Conservation (phyloP, 2,329 filamentous ascomycete genomes). For the Monosporascus sp. region DNA sequence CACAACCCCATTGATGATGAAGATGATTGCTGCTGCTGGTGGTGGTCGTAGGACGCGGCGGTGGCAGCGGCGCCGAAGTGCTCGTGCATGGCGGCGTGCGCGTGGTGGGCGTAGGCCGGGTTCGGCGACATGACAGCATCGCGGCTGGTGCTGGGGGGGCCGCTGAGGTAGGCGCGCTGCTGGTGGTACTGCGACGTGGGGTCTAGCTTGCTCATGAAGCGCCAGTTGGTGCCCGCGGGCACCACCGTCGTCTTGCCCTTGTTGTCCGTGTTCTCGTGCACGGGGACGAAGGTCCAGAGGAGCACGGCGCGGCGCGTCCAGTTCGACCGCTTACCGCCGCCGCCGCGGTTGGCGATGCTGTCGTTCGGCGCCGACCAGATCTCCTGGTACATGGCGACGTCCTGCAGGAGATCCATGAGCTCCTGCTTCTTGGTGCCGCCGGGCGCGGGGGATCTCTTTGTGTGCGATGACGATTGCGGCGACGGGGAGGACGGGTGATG, state of each 20-base stretch:
- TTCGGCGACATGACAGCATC: constrained; percentile 51
- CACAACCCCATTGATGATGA: neutral
- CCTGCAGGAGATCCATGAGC: constrained; percentile 50
- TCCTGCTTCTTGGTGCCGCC: constrained; percentile 16
- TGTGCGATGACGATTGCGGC: constrained; percentile 4
- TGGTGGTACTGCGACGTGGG: constrained; percentile 56
- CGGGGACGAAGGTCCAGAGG: constrained; percentile 58
- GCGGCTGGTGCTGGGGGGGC: constrained; percentile 30
- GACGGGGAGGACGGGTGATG: neutral
- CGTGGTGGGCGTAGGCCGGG: constrained; percentile 45
- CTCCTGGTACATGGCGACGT: constrained; percentile 65
- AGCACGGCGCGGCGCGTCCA: constrained; percentile 58
- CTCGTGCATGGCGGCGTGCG: constrained; percentile 53
- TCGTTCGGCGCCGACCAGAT: constrained; percentile 52
- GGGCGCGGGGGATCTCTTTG: neutral
- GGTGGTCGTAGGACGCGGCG: constrained; percentile 13
- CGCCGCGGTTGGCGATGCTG: constrained; percentile 8
- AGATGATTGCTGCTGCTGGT: no score
- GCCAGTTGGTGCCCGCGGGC: constrained; percentile 53
- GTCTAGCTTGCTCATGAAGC: constrained; percentile 57
- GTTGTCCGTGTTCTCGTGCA: constrained; percentile 41
- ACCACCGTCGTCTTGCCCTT: constrained; percentile 42
- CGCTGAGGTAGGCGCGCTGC: constrained; percentile 36
- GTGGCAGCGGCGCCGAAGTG: constrained; percentile 49
- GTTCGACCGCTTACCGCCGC: constrained; percentile 18